phyloP scores from a whole-genome alignment of 2,329 filamentous ascomycete species.

The Aureobasidium uvarum region DNA sequence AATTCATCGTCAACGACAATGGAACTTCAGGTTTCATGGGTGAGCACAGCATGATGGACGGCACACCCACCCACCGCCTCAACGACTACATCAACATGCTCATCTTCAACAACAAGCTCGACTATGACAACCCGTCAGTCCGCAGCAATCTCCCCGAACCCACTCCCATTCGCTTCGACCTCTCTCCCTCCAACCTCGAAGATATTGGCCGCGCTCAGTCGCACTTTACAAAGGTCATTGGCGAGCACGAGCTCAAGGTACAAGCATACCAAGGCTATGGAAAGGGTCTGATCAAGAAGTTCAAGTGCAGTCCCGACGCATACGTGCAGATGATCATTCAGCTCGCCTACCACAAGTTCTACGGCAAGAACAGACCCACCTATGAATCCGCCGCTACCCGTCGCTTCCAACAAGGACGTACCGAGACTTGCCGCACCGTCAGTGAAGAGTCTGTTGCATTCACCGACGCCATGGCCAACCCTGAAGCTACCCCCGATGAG shows the following conservation, averaged over 20 bases:
- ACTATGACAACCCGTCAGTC: conserved; percentile 73
- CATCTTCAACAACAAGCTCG: conserved; percentile 92
- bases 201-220: conserved; percentile 75
- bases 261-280: conserved; percentile 97
- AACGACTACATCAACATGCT: conserved; percentile 92
- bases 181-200: conserved; percentile 68
- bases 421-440: conserved; percentile 90
- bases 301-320: conserved; percentile 95
- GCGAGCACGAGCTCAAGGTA: conserved; percentile 84
- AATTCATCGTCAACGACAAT: conserved; percentile 98
- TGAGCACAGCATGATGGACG: conserved; percentile 99
- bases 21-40: conserved; percentile 97
- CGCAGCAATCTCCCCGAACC: conserved; percentile 85
- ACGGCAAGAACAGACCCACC: conserved; percentile 93
- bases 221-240: conserved; percentile 80
- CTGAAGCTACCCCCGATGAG: conserved; percentile 60
- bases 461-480: conserved; percentile 81
- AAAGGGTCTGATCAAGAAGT: conserved; percentile 98
- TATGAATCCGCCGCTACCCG: conserved; percentile 96
- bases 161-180: conserved; percentile 69
- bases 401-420: conserved; percentile 93
- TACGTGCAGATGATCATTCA: conserved; percentile 99
- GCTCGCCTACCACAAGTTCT: conserved; percentile 98
- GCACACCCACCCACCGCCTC: conserved; percentile 92
- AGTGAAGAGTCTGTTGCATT: conserved; percentile 89